phyloP scores from a whole-genome alignment of 257 asterid genomes.

The Nemophila menziesii region DNA sequence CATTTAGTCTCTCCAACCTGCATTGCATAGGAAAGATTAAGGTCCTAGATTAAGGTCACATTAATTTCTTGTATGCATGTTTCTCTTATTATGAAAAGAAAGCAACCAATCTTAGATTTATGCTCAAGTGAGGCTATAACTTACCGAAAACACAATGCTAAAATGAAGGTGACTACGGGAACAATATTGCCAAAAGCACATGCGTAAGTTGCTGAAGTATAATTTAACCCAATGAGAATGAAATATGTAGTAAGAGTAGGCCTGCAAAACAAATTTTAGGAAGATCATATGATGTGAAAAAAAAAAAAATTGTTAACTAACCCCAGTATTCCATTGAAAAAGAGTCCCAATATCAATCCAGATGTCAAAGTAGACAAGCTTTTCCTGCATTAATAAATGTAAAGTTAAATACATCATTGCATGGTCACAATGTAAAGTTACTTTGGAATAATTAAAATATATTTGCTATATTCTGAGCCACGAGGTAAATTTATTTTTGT shows the following conservation, averaged over 20 bases:
- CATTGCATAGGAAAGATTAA: neutral
- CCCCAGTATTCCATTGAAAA: conserved; percentile 58
- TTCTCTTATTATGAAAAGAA: neutral
- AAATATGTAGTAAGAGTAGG: conserved; percentile 52
- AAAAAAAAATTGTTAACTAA: conserved; percentile 16
- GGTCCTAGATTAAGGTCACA: too few relatives aligned
- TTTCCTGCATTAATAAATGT: conserved; percentile 32
- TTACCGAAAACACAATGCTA: conserved; percentile 55
- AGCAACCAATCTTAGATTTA: neutral
- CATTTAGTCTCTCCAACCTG: conserved; percentile 55
- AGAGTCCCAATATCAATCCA: conserved; percentile 35
- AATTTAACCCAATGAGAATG: conserved; percentile 55
- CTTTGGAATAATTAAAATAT: too few relatives aligned
- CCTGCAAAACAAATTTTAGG: conserved; percentile 34
- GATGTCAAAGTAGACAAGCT: conserved; percentile 44
- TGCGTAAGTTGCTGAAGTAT: conserved; percentile 63
- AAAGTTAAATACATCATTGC: too few relatives aligned
- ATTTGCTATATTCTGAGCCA: too few relatives aligned
- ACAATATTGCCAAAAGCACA: conserved; percentile 66
- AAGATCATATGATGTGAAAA: neutral
- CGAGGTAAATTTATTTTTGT: too few relatives aligned
- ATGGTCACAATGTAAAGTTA: too few relatives aligned
- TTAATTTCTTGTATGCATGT: neutral
- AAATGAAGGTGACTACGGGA: conserved; percentile 53
- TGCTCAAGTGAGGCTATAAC: too few relatives aligned